Conservation (phyloP, 1,139 yeast species). For the Taphrina sp. region DNA sequence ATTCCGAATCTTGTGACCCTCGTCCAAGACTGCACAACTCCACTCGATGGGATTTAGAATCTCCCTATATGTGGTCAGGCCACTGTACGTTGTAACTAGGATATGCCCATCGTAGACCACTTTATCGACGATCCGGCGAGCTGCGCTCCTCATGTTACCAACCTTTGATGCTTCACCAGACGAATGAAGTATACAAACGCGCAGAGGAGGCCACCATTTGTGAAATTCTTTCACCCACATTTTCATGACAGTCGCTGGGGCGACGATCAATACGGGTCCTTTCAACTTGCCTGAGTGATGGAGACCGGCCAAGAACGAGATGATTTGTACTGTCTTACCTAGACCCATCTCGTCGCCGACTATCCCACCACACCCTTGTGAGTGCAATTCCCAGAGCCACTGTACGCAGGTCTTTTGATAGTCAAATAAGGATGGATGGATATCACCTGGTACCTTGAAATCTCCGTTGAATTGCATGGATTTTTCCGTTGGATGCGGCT, state of each 20-base stretch:
- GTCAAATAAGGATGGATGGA: slow-evolving; percentile 79
- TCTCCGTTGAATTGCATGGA: slow-evolving; percentile 72
- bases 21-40: slow-evolving; percentile 91
- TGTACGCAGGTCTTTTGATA: slow-evolving; percentile 87
- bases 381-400: slow-evolving; percentile 74
- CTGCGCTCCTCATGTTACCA: slow-evolving; percentile 47
- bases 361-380: slow-evolving; percentile 89
- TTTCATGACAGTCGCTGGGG: slow-evolving; percentile 93
- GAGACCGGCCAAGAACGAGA: slow-evolving; percentile 83
- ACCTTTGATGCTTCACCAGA: slow-evolving; percentile 82
- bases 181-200: slow-evolving; percentile 83
- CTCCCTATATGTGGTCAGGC: slow-evolving; percentile 73
- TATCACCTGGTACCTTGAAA: slow-evolving; percentile 84
- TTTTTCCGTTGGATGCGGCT: slow-evolving; percentile 72
- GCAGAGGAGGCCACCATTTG: slow-evolving; percentile 95
- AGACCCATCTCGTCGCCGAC: slow-evolving; percentile 98
- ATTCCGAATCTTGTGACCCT: slow-evolving; percentile 93
- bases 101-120: slow-evolving; percentile 71
- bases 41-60: slow-evolving; percentile 67
- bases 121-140: slow-evolving; percentile 47
- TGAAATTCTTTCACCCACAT: slow-evolving; percentile 98
- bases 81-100: slow-evolving; percentile 86
- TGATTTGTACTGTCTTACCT: slow-evolving; percentile 91
- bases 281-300: slow-evolving; percentile 74
- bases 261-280: slow-evolving; percentile 81